Percentiles rank a stretch among this genome's conserved stretches.
Evolutionary conservation across 495 filamentous ascomycete species (phyloP).

Genomic region (Parmelia sp.): DNA sequence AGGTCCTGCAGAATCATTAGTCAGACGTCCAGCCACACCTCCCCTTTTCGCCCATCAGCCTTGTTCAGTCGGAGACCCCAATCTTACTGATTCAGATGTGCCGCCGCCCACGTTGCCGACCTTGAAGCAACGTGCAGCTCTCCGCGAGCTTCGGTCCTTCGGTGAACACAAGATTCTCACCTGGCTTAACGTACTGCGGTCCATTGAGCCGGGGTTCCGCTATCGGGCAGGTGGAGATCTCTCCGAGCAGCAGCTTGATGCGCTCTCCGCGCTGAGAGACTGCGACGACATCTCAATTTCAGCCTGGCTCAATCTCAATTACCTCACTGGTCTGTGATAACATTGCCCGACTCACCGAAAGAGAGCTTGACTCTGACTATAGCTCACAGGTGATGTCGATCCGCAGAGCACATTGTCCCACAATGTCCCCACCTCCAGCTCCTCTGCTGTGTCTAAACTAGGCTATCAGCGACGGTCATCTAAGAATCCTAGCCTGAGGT

Average conservation of each 20-base stretch:
- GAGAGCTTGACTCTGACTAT: neutral
- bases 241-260: neutral
- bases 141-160: neutral
- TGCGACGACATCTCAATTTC: neutral
- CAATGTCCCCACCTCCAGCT: neutral
- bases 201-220: neutral
- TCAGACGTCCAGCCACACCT: slow-evolving; percentile 1
- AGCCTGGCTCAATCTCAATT: neutral
- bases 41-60: neutral
- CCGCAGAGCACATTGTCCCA: neutral
- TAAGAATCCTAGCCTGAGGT: neutral
- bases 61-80: neutral
- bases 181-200: neutral
- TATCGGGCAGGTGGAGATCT: neutral
- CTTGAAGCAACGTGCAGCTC: neutral
- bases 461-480: neutral
- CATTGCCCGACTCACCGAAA: neutral
- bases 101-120: neutral
- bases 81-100: neutral
- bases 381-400: neutral
- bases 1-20: neutral
- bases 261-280: slow-evolving; percentile 2
- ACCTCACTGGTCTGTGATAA: neutral
- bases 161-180: neutral
- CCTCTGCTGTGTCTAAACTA: neutral